Evolutionary conservation across 768 basidiomycete genomes (phyloP).

Genomic region (Hemileccinum rubropunctum): DNA sequence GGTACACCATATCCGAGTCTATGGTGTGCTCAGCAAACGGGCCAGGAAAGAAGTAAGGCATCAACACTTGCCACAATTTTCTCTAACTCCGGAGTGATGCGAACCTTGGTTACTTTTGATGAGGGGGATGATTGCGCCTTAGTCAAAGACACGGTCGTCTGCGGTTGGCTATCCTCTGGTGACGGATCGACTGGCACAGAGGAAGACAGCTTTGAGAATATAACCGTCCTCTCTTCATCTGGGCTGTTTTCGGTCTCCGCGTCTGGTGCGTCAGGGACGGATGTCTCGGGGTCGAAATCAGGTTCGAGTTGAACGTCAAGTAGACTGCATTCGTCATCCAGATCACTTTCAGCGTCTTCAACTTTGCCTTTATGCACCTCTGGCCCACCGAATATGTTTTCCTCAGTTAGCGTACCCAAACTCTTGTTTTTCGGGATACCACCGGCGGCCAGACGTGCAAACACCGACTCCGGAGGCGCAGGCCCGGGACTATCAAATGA

Average conservation of each 20-base stretch:
- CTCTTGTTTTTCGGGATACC: slow-evolving; percentile 8
- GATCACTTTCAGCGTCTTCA: slow-evolving; percentile 2
- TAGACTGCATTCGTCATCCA: slow-evolving; percentile 13
- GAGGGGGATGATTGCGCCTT: slow-evolving; percentile 7
- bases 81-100: slow-evolving; percentile 62
- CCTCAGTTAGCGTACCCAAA: background rate
- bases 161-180: slow-evolving; percentile 4
- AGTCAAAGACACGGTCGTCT: slow-evolving; percentile 1
- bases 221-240: slow-evolving; percentile 32
- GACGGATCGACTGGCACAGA: background rate
- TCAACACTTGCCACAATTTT: slow-evolving; percentile 52
- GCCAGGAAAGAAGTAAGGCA: background rate
- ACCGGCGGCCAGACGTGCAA: slow-evolving; percentile 22
- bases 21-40: background rate
- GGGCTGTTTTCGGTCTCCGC: slow-evolving; percentile 10
- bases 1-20: slow-evolving; percentile 71
- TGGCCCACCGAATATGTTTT: slow-evolving; percentile 8
- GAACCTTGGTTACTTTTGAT: slow-evolving; percentile 38
- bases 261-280: background rate
- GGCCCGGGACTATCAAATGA: slow-evolving; percentile 47
- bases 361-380: background rate
- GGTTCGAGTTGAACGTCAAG: slow-evolving; percentile 9
- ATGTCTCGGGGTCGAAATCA: slow-evolving; percentile 2
- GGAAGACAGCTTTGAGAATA: slow-evolving; percentile 23
- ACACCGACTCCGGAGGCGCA: slow-evolving; percentile 29